Conservation (phyloP, 495 filamentous ascomycete species). For the Penicillium pulvis region DNA sequence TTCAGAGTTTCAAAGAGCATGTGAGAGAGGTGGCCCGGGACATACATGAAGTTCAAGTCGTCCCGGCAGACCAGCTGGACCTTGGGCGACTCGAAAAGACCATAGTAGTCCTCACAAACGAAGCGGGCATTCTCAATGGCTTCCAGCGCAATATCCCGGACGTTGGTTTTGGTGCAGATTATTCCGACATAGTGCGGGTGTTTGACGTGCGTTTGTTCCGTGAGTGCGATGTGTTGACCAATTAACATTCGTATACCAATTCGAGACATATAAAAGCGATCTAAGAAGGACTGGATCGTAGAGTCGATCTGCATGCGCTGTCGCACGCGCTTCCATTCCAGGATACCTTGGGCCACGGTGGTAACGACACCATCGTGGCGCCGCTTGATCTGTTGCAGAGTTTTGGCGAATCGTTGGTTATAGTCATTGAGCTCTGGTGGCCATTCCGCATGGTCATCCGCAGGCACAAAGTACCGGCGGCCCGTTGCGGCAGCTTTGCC, state of each 20-base stretch:
- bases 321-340: slow-evolving; percentile 94
- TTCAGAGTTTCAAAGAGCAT: slow-evolving; percentile 99
- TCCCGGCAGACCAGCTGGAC: slow-evolving; percentile 94
- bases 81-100: slow-evolving; percentile 94
- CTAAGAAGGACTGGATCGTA: slow-evolving; percentile 93
- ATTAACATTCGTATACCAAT: slow-evolving; percentile 99
- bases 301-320: slow-evolving; percentile 98
- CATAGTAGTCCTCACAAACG: slow-evolving; percentile 98
- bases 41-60: slow-evolving; percentile 97
- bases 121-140: slow-evolving; percentile 98
- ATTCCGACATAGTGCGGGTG: slow-evolving; percentile 96
- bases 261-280: slow-evolving; percentile 99
- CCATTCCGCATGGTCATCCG: slow-evolving; percentile 88
- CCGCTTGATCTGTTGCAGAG: slow-evolving; percentile 88
- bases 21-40: slow-evolving; percentile 94
- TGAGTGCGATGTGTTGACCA: slow-evolving; percentile 95
- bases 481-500: slow-evolving; percentile 35
- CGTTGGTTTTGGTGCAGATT: slow-evolving; percentile 98
- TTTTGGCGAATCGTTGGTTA: slow-evolving; percentile 84
- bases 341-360: slow-evolving; percentile 89
- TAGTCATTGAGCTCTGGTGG: slow-evolving; percentile 93
- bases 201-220: slow-evolving; percentile 82
- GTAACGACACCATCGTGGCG: slow-evolving; percentile 97
- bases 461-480: slow-evolving; percentile 86
- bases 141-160: slow-evolving; percentile 92